A percentile compares a stretch with the other conserved stretches of the same genome.
These are phyloP conservation scores for Lanmaoa rubissima DNA, from an alignment of 768 basidiomycete species.

Conservation along the genomic window DNA sequence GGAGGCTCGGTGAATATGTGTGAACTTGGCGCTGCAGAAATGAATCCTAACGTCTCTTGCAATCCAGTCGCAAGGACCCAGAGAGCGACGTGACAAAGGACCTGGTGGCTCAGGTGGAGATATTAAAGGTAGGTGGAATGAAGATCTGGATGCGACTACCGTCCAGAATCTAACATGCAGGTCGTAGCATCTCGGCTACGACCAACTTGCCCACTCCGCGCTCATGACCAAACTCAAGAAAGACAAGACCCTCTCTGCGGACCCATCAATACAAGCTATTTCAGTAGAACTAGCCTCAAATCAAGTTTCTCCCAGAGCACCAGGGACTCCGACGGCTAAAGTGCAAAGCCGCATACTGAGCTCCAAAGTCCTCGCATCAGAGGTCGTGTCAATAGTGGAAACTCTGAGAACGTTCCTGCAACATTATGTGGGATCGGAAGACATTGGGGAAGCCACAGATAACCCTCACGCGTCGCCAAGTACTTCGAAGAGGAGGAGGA, in stretches of 20 bases:
- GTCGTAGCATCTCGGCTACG: constrained; percentile 54
- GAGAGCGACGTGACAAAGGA: constrained; percentile 41
- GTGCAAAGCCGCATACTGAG: constrained; percentile 73
- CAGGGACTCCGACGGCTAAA: constrained; percentile 51
- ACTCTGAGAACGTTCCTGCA: constrained; percentile 46
- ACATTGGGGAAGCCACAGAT: constrained; percentile 16
- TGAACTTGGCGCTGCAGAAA: not conserved
- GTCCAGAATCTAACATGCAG: not conserved
- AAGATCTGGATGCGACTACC: not conserved
- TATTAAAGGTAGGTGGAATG: constrained; percentile 57
- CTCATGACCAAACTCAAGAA: constrained; percentile 72
- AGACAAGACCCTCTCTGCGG: constrained; percentile 54
- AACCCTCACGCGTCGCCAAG: constrained; percentile 10
- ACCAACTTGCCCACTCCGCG: constrained; percentile 61
- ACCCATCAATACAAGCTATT: constrained; percentile 49
- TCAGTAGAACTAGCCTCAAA: constrained; percentile 41
- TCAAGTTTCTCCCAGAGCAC: constrained; percentile 32
- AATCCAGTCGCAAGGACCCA: constrained; percentile 36
- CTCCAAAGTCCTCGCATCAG: constrained; percentile 67
- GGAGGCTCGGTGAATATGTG: constrained; percentile 51
- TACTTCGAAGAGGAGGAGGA: constrained; percentile 13
- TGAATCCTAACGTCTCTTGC: not conserved
- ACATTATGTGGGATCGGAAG: constrained; percentile 21
- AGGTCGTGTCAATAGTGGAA: constrained; percentile 50
- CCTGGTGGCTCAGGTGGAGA: constrained; percentile 57